Evolutionary conservation across 305 asterid species (phyloP), one percentile per base, ranked within the genome.

Genomic region (Euphrasia arctica): DNA sequence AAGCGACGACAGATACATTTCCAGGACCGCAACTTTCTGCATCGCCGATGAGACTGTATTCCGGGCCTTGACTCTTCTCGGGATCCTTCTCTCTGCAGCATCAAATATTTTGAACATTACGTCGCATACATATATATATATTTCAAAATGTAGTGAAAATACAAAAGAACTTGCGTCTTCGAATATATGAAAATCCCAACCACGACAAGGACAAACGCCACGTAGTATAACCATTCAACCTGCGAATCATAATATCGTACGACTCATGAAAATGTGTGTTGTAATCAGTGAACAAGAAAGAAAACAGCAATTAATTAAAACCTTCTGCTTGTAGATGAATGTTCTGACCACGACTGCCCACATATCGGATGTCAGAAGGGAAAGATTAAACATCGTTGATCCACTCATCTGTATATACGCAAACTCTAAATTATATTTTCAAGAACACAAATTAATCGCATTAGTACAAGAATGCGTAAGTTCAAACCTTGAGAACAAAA

Each of bases 191-290:
- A 48, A 39, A 89, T 75, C 9, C 95, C 97, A 65, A 74, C 54
- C 4, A 76, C 83, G 2, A 89, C 97, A 5, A 85, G 64, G 22
- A 73, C 73, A 66, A 83, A 85, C 0, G 95, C 86, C 69, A 80
- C 9, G 71, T 81, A 87, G 75, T 78, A 89, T 41, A 89, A 58
- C 95, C 89, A 82, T 65, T 83, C 91, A n/a, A 89, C 93, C 95
- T 87, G 83, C 76, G 18, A 80, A 22, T 18, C 22, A 18, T 18
- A 18, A 18, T 11, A 48, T 48, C 54, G 14, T 48, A 9, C 42
- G 7, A 9, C 42, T 36, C 42, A 36, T 5, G 34, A 36, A 48
- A 48, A 45, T 12, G 9, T n/a, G 9, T 4, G 0, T 47, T 13
- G 52, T n/a, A 14, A 50, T 0, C 28, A 14, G 9, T 13, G 18